These are phyloP conservation scores for Pistacia integerrima DNA, from an alignment of 345 rosid species.

Conservation along the genomic window DNA sequence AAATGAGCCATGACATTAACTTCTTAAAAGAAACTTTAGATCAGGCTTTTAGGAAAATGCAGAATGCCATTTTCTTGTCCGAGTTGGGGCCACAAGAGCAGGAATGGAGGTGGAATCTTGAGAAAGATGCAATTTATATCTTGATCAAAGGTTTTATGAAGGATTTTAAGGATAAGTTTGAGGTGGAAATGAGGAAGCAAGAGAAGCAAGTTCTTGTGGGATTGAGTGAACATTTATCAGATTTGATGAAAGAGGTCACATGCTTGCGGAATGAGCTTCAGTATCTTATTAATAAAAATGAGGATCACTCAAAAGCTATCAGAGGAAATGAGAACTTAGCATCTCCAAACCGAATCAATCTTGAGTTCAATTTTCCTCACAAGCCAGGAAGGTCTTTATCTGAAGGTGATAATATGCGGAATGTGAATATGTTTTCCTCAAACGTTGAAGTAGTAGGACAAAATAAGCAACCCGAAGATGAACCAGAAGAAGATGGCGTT, in stretches of 20 bases:
- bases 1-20: constrained; percentile 62
- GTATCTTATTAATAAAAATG: constrained; percentile 33
- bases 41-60: constrained; percentile 82
- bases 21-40: constrained; percentile 73
- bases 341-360: background rate
- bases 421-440: constrained; percentile 5
- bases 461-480: constrained; percentile 3
- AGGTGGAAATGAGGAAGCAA: constrained; percentile 30
- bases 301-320: constrained; percentile 9
- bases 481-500: constrained; percentile 28
- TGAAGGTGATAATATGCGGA: constrained; percentile 8
- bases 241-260: constrained; percentile 36
- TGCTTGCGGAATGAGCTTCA: constrained; percentile 45
- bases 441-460: constrained; percentile 10
- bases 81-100: constrained; percentile 68
- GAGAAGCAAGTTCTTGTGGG: constrained; percentile 34
- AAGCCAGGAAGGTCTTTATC: constrained; percentile 24
- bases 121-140: constrained; percentile 43
- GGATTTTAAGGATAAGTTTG: constrained; percentile 42
- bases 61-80: constrained; percentile 58
- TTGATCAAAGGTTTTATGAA: constrained; percentile 49
- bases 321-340: constrained; percentile 12
- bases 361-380: constrained; percentile 11
- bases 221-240: constrained; percentile 39
- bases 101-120: constrained; percentile 64